Base-by-base conservation (phyloP, 176 grass and related monocot genomes). In the Guadua angustifolia region DNA sequence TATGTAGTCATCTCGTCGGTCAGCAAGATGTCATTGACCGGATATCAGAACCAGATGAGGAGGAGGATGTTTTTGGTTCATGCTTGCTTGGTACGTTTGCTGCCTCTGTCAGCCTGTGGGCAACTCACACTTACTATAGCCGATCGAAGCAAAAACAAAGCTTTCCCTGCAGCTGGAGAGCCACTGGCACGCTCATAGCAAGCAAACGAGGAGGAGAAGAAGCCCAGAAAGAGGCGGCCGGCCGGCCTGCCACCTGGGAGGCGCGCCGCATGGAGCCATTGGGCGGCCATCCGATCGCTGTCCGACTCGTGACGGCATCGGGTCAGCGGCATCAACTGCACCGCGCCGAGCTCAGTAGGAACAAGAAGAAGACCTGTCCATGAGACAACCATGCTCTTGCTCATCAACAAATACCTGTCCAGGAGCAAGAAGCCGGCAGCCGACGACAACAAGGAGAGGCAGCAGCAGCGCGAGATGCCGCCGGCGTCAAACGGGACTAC, bases 361-460 rank as follows among this genome's bases (percentile, higher is more conserved):
- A 44, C 44, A 62, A 52, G 16, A 49, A 72, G 46, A 22, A 17
- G 61, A 64, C 81, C 79, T 22, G 63, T 70, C 77, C 69, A 94
- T 91, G 92, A 91, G 78, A 79, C 78, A 79, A 38, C 86, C 86
- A 94, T 94, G 95, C 84, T 94, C 82, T 42, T 91, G 42, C 80
- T 94, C 83, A 84, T 97, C 86, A 87, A 47, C 77, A 92, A 89
- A 60, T 91, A 91, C 75, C 68, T 94, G 35, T 83, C 81, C 56
- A 74, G 84, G 74, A 79, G 80, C 45, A 83, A 85, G 74, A 32
- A 17, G 14, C 38, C 55, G 2, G 88, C 51, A 10, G 25, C 19
- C 22, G 59, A 17, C 7, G 49, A 46, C 74, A 47, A 57, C 32
- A 29, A 67, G 1, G 4, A 62, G 51, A 61, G 50, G 18, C 45